Evolutionary conservation across 176 grass and related monocot species (phyloP), one percentile per base, ranked within the genome.

Genomic region (Bonia amplexicaulis): DNA sequence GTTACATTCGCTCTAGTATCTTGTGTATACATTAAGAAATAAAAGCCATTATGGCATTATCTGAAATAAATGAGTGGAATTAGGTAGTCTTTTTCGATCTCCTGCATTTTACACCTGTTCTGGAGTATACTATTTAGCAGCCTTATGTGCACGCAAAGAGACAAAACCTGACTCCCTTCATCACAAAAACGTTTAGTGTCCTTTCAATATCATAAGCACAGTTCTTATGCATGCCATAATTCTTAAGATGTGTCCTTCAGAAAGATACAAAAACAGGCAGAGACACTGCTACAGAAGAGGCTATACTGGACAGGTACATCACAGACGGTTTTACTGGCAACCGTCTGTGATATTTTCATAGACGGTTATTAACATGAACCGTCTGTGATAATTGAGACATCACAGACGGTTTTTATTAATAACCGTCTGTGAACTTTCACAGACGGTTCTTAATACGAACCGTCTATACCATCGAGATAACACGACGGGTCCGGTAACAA

Each of bases 201-300:
- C 46, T 45, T 5, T 65, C 13, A 25, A 19, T 35, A 57, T 74
- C 5, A 12, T 58, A 69, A 76, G 16, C 25, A 57, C 19, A 65
- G 60, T 64, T 74, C 7, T 54, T 81, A 42, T 69, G 64, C 48
- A 68, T 80, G 47, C 33, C 63, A 81, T 68, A 47, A 69, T 81
- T 69, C 79, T 58, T 68, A 37, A 39, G 57, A 12, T 19, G 46
- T 15, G 17, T 26, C n/a, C 6, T 72, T 73, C 22, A 55, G 31
- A 76, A 76, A 49, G 52, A 44, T 60, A 81, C 9, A 27, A 77
- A 54, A 62, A 0, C 26, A 19, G 62, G 23, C 7, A 72, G 7
- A 22, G 16, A n/a, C n/a, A n/a, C n/a, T n/a, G n/a, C n/a, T n/a
- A n/a, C n/a, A n/a, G n/a, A n/a, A n/a, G n/a, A n/a, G n/a, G n/a